phyloP scores from a whole-genome alignment of 2,329 filamentous ascomycete genomes.

The Pezicula radicicola region DNA sequence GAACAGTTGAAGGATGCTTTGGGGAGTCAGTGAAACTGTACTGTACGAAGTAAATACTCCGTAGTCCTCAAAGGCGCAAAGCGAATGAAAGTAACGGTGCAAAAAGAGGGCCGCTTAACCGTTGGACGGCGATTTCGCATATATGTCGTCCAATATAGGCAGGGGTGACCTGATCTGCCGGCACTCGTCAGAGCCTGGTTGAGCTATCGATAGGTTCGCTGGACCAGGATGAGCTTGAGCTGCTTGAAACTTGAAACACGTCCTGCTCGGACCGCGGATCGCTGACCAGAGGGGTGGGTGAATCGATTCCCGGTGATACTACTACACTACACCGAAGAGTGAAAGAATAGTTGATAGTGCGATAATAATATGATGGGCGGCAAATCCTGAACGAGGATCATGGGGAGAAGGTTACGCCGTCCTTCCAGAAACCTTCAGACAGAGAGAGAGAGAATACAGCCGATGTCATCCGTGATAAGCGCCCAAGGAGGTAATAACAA shows the following conservation, averaged over 20 bases:
- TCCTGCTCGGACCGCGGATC: not conserved
- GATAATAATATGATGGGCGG: not conserved
- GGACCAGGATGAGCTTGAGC: not conserved
- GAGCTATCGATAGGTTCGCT: not conserved
- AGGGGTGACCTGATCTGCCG: constrained; percentile 1
- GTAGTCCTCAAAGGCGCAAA: not conserved
- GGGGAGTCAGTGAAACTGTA: not conserved
- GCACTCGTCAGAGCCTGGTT: not conserved
- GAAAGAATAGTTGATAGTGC: no score
- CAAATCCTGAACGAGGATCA: not conserved
- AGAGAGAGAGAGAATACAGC: not conserved
- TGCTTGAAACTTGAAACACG: constrained; percentile 1
- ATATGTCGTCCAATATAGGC: not conserved
- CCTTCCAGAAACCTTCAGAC: not conserved
- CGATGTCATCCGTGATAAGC: not conserved
- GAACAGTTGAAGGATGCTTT: not conserved
- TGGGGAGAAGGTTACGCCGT: not conserved
- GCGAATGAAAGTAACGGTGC: not conserved
- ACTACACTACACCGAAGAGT: no score
- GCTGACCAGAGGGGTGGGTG: not conserved
- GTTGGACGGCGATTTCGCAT: not conserved
- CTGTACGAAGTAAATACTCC: not conserved
- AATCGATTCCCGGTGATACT: no score
- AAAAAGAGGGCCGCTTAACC: not conserved
- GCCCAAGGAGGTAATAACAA: not conserved